Evolutionary conservation across 129 eudicot species (phyloP).

Genomic region (Escallonia herrerae): DNA sequence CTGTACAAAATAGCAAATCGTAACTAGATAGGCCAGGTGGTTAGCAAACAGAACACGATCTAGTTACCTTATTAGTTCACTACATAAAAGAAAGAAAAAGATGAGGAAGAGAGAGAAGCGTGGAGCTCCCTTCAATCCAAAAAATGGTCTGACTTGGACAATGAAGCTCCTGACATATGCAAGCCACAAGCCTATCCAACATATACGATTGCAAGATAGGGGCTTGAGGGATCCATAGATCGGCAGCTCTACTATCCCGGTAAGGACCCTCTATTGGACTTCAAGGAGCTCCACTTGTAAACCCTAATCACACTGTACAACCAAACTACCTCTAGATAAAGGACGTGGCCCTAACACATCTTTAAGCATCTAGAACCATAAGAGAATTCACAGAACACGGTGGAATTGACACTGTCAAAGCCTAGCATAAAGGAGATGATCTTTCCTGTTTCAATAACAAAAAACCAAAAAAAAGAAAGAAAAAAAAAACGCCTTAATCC

Average conservation of each 20-base stretch:
- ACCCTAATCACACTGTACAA: slow-evolving; percentile 7
- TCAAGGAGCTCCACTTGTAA: slow-evolving; percentile 42
- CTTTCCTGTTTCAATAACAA: too few species aligned
- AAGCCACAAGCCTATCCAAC: slow-evolving; percentile 36
- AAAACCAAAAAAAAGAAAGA: too few species aligned
- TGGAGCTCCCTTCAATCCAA: slow-evolving; percentile 66
- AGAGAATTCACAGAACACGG: too few species aligned
- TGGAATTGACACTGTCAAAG: background rate
- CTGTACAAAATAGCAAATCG: background rate
- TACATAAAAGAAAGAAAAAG: background rate
- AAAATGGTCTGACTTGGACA: slow-evolving; percentile 25
- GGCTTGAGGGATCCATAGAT: slow-evolving; percentile 43
- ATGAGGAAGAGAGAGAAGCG: slow-evolving; percentile 8
- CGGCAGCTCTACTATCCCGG: slow-evolving; percentile 36
- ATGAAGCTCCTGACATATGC: slow-evolving; percentile 49
- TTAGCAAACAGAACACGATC: slow-evolving; percentile 4
- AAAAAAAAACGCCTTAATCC: too few species aligned
- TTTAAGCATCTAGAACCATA: too few species aligned
- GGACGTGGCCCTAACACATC: too few species aligned
- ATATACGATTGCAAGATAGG: slow-evolving; percentile 5
- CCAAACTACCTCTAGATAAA: background rate
- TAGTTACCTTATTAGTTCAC: too few species aligned
- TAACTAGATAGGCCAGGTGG: background rate
- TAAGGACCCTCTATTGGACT: slow-evolving; percentile 39
- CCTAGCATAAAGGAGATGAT: too few species aligned